Evolutionary conservation across 306 rosid species (phyloP).

Genomic region (Parietaria judaica): DNA sequence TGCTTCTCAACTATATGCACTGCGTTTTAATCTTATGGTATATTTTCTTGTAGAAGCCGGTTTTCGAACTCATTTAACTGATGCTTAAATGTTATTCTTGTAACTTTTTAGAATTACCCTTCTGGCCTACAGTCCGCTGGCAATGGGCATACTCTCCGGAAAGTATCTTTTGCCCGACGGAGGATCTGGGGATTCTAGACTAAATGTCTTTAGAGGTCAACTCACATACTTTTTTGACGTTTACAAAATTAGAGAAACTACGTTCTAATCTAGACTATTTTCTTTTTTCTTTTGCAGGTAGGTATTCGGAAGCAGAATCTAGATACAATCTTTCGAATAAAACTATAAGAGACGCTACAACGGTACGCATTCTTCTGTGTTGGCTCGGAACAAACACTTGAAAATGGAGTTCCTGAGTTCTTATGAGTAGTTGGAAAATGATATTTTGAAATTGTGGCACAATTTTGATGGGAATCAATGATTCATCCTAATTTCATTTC

Average conservation of each 20-base stretch:
- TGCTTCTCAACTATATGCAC: no score
- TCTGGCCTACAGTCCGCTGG: conserved; percentile 89
- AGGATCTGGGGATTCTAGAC: conserved; percentile 57
- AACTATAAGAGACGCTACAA: conserved; percentile 41
- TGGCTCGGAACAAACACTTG: background rate
- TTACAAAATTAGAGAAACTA: background rate
- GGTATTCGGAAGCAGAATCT: conserved; percentile 82
- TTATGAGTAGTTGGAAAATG: background rate
- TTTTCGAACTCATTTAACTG: background rate
- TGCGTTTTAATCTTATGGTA: no score
- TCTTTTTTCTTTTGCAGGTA: conserved; percentile 38
- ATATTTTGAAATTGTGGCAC: background rate
- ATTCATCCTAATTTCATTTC: no score
- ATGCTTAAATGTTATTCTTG: conserved; percentile 9
- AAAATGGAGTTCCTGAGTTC: background rate
- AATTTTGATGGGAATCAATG: no score
- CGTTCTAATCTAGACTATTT: conserved; percentile 8
- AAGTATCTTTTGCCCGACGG: conserved; percentile 56
- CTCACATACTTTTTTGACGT: conserved; percentile 2
- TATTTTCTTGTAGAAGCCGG: background rate
- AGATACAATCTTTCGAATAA: conserved; percentile 60
- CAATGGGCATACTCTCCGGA: conserved; percentile 97
- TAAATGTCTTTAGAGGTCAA: conserved; percentile 71
- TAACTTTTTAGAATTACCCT: conserved; percentile 53
- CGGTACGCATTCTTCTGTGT: conserved; percentile 31